Percentiles rank a stretch among this genome's conserved stretches.
Conservation (phyloP, 306 rosid genomes). For the Alnus glutinosa region DNA sequence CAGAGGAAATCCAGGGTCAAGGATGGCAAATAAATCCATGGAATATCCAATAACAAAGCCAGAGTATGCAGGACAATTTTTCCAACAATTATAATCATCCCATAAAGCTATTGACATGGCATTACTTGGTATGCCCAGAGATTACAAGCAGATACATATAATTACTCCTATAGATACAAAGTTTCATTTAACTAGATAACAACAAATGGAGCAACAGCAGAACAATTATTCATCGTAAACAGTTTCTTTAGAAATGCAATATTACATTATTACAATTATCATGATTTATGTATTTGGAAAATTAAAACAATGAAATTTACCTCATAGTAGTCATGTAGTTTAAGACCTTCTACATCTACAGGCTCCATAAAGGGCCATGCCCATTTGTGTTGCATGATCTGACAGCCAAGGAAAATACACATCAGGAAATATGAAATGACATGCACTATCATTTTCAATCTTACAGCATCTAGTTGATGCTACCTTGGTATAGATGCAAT, state of each 20-base stretch:
- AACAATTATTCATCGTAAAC: not conserved
- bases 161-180: not conserved
- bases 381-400: slow-evolving; percentile 89
- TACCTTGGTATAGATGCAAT: not conserved
- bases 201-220: not conserved
- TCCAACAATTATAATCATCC: not conserved
- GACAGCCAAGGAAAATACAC: slow-evolving; percentile 35
- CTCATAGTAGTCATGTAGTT: slow-evolving; percentile 83
- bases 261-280: not conserved
- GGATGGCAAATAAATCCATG: not conserved
- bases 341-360: slow-evolving; percentile 90
- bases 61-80: not conserved
- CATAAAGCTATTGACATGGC: not conserved
- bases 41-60: not conserved
- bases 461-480: not conserved
- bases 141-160: not conserved
- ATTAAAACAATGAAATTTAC: slow-evolving; percentile 39
- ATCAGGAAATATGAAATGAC: slow-evolving; percentile 13
- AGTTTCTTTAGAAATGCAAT: not conserved
- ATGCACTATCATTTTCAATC: not conserved
- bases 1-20: not conserved
- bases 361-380: slow-evolving; percentile 97
- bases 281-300: not conserved
- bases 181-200: not conserved
- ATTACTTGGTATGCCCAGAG: not conserved